These are phyloP conservation scores for Fonsecaea pugnacius DNA, from an alignment of 2,329 filamentous ascomycete species.

Conservation along the genomic window DNA sequence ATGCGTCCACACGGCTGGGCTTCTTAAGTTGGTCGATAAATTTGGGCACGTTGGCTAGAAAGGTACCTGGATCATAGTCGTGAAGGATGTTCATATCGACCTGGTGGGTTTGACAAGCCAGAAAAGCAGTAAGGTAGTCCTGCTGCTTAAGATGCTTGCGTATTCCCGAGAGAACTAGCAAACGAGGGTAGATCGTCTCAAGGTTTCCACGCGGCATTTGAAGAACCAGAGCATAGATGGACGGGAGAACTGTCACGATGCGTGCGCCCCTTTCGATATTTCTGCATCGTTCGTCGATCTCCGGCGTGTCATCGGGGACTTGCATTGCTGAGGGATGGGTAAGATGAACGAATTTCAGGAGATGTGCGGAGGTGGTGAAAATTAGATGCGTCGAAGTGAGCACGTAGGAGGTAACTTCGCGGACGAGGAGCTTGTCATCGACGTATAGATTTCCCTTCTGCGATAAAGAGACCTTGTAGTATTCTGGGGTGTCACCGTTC, in stretches of 20 bases:
- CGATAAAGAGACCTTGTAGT: constrained; percentile 64
- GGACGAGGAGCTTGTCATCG: constrained; percentile 72
- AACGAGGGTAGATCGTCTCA: constrained; percentile 91
- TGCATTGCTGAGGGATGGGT: constrained; percentile 53
- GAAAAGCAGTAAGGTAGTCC: constrained; percentile 82
- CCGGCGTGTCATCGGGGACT: constrained; percentile 83
- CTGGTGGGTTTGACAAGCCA: constrained; percentile 85
- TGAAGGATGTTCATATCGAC: constrained; percentile 98
- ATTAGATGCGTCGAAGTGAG: constrained; percentile 81
- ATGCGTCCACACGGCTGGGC: constrained; percentile 82
- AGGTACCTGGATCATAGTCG: constrained; percentile 86
- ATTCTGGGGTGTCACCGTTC: constrained; percentile 20
- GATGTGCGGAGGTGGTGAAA: constrained; percentile 88
- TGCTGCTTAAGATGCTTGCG: constrained; percentile 77
- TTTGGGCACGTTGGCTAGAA: constrained; percentile 72
- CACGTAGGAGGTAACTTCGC: constrained; percentile 90
- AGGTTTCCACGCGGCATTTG: constrained; percentile 97
- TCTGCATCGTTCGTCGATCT: constrained; percentile 87
- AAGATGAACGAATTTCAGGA: constrained; percentile 92
- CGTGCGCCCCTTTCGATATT: constrained; percentile 87
- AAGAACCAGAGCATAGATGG: constrained; percentile 79
- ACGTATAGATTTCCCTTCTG: constrained; percentile 78
- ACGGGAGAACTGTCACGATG: constrained; percentile 86
- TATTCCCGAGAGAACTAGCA: constrained; percentile 89
- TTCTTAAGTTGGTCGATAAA: constrained; percentile 87